Conservation (phyloP, 2,329 filamentous ascomycete species). For the Cercospora nicotianae region DNA sequence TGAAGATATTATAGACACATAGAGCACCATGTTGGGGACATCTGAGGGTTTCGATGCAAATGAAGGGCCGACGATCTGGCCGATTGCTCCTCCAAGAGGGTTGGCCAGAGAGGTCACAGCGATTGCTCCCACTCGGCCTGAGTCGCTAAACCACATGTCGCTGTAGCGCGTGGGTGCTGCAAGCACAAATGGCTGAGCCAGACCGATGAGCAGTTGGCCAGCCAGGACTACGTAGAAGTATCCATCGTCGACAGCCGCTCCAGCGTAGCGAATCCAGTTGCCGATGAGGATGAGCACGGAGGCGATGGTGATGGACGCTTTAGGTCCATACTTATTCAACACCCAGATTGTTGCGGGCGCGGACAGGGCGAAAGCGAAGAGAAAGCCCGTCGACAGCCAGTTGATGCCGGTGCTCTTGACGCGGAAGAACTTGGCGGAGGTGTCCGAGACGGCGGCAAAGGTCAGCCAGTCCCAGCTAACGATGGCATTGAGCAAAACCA, state of each 20-base stretch:
- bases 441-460: slow-evolving; percentile 77
- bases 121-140: slow-evolving; percentile 81
- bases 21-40: slow-evolving; percentile 76
- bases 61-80: slow-evolving; percentile 80
- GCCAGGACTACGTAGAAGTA: slow-evolving; percentile 79
- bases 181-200: slow-evolving; percentile 90
- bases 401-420: slow-evolving; percentile 78
- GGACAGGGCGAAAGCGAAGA: slow-evolving; percentile 76
- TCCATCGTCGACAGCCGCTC: slow-evolving; percentile 46
- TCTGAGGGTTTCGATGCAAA: slow-evolving; percentile 65
- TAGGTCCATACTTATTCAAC: slow-evolving; percentile 75
- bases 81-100: slow-evolving; percentile 83
- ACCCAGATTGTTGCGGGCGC: slow-evolving; percentile 72
- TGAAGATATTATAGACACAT: slow-evolving; percentile 49
- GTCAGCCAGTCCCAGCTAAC: slow-evolving; percentile 98
- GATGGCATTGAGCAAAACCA: slow-evolving; percentile 86
- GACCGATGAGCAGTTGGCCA: slow-evolving; percentile 84
- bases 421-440: slow-evolving; percentile 71
- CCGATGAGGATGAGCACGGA: slow-evolving; percentile 74
- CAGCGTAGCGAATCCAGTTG: slow-evolving; percentile 70
- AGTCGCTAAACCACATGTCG: slow-evolving; percentile 89
- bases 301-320: slow-evolving; percentile 70
- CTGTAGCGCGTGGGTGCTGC: slow-evolving; percentile 87
- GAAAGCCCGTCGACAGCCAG: slow-evolving; percentile 85
- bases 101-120: slow-evolving; percentile 84